These are phyloP conservation scores for Craterostigma plantagineum DNA, from an alignment of 257 asterid species.

Conservation along the genomic window DNA sequence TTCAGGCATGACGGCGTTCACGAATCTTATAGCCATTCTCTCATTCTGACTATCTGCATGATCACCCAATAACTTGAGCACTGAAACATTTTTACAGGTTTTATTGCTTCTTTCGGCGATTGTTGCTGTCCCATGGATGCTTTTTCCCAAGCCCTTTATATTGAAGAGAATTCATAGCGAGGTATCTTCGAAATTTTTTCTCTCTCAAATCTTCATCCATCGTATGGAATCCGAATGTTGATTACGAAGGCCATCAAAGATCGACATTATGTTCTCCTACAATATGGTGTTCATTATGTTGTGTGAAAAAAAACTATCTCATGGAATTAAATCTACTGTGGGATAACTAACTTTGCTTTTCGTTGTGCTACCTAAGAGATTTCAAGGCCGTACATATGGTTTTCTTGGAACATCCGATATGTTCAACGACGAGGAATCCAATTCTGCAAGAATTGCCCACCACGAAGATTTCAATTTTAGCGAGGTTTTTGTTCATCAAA, in stretches of 20 bases:
- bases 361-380: slow-evolving; percentile 37
- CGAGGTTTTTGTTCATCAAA: slow-evolving; percentile 95
- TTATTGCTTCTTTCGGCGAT: slow-evolving; percentile 48
- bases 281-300: no score
- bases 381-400: slow-evolving; percentile 85
- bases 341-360: slow-evolving; percentile 7
- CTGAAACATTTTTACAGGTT: slow-evolving; percentile 31
- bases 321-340: no score
- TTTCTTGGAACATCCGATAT: slow-evolving; percentile 68
- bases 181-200: slow-evolving; percentile 34
- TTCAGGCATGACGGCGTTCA: slow-evolving; percentile 40
- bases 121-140: slow-evolving; percentile 94
- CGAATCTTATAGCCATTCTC: slow-evolving; percentile 4
- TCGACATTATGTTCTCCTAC: no score
- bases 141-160: slow-evolving; percentile 83
- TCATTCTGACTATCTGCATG: slow-evolving; percentile 3
- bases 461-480: slow-evolving; percentile 70
- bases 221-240: no score
- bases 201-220: not conserved
- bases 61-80: slow-evolving; percentile 1
- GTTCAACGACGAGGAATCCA: slow-evolving; percentile 67
- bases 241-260: no score
- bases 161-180: slow-evolving; percentile 69
- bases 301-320: slow-evolving; percentile 15
- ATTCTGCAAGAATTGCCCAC: slow-evolving; percentile 46